Base-by-base conservation (phyloP, 257 asterid genomes). In the Scutellaria barbata region DNA sequence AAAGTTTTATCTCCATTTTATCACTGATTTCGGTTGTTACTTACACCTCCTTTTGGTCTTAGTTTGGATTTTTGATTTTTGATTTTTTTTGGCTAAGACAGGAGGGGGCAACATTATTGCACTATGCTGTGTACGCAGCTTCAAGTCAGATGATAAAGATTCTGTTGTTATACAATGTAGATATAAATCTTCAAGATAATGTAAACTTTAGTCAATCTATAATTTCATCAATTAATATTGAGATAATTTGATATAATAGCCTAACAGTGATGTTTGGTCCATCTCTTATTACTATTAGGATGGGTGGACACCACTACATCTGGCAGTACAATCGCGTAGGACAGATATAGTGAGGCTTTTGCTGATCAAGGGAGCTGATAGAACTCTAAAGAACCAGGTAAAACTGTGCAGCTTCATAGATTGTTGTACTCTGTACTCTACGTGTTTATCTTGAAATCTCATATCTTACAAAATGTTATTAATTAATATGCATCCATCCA, bases 31-130 rank as follows among this genome's bases (percentile, higher is more conserved):
- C 7, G 35, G 35, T 30, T 30, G 48, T 11, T 40, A 2, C 25
- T 55, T 74, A 51, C 53, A 20, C 53, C 71, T 63, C 22, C 46
- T 33, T 46, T 53, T 72, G 54, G 43, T 54, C 51, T 71, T 48
- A 53, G 35, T 41, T 55, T 35, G 56, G 35, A 8, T 13, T 66
- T 80, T 53, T 22, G 33, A 51, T 41, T 16, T 18, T 48, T 11
- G 55, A 48, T 63, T 51, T 42, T 30, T 30, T 30, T 30, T 56
- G 18, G 77, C 62, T 63, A 73, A 64, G 53, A 77, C 96, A 94
- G 98, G 95, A 83, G 2, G 96, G 93, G 48, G 99, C 97, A 47
- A 86, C 96, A 50, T 88, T 94, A 82, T 76, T 94, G 92, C 99
- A 94, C 80, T 94, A 89, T 81, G 96, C 97, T 62, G 97, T 89